These are phyloP conservation scores for Daldinia bambusicola DNA, from an alignment of 495 filamentous ascomycete genomes.

Conservation along the genomic window DNA sequence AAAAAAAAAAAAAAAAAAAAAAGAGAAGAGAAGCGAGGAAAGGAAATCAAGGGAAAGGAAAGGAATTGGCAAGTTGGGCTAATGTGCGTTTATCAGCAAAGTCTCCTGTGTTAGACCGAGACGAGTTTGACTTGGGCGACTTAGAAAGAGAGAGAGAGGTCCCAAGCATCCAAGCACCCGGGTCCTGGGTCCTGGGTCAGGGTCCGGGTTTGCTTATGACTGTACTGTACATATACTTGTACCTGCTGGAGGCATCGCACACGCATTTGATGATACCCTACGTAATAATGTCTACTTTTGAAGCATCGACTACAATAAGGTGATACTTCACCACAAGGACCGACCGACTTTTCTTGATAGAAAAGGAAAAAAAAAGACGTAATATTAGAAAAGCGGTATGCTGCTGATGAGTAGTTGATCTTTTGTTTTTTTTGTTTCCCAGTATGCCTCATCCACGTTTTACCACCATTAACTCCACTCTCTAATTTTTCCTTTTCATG, in stretches of 20 bases:
- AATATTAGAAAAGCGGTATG: slow-evolving; percentile 45
- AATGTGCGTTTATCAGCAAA: slow-evolving; percentile 2
- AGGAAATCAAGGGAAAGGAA: not conserved
- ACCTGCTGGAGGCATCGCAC: slow-evolving; percentile 28
- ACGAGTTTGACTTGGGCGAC: not conserved
- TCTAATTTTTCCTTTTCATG: slow-evolving; percentile 21
- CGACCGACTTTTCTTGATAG: slow-evolving; percentile 2
- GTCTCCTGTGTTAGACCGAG: not conserved
- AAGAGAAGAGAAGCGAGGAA: too few relatives aligned
- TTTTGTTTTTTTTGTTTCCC: slow-evolving; percentile 25
- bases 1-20: too few relatives aligned
- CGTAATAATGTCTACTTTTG: slow-evolving; percentile 45
- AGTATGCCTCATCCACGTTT: slow-evolving; percentile 40
- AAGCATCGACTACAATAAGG: slow-evolving; percentile 9
- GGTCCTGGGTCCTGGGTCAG: not conserved
- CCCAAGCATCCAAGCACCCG: not conserved
- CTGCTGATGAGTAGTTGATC: slow-evolving; percentile 26
- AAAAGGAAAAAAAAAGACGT: slow-evolving; percentile 27
- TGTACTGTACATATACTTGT: slow-evolving; percentile 38
- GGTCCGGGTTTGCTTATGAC: slow-evolving; percentile 13
- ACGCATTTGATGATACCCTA: slow-evolving; percentile 48
- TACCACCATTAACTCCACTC: slow-evolving; percentile 35
- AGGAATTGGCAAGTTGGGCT: slow-evolving; percentile 4
- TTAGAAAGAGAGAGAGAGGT: not conserved
- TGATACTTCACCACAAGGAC: not conserved